phyloP scores from a whole-genome alignment of 1,284 basidiomycete species.

The Puccinia horiana region DNA sequence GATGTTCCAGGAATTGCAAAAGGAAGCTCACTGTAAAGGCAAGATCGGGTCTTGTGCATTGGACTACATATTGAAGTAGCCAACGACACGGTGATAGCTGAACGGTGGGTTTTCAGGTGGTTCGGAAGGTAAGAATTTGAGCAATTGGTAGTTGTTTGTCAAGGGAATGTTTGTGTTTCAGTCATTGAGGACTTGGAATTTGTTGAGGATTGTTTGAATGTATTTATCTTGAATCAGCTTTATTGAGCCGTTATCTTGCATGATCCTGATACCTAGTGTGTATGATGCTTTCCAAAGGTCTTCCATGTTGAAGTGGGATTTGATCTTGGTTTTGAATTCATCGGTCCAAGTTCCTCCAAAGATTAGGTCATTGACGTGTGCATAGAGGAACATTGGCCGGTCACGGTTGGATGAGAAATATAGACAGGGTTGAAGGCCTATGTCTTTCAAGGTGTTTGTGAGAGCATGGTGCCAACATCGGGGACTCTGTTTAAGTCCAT shows the following conservation, averaged over 20 bases:
- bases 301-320: background rate
- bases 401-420: background rate
- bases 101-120: background rate
- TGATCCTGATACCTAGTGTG: constrained; percentile 1
- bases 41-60: constrained; percentile 8
- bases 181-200: background rate
- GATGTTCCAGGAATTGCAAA: constrained; percentile 14
- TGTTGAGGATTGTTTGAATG: background rate
- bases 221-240: constrained; percentile 21
- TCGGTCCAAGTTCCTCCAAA: background rate
- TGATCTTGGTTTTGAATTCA: constrained; percentile 4
- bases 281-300: constrained; percentile 1
- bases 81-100: too few relatives aligned
- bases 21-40: constrained; percentile 15
- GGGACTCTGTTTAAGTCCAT: background rate
- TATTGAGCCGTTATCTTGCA: background rate
- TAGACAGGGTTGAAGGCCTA: background rate
- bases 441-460: background rate
- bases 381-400: background rate
- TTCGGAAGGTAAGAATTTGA: too few relatives aligned
- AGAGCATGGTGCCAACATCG: too few relatives aligned
- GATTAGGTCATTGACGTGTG: too few relatives aligned
- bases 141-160: background rate
- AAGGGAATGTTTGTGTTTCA: background rate
- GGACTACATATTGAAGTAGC: background rate